Base-by-base conservation (phyloP, 169 alveolate genomes). In the Cryptosporidium xiaoi region DNA sequence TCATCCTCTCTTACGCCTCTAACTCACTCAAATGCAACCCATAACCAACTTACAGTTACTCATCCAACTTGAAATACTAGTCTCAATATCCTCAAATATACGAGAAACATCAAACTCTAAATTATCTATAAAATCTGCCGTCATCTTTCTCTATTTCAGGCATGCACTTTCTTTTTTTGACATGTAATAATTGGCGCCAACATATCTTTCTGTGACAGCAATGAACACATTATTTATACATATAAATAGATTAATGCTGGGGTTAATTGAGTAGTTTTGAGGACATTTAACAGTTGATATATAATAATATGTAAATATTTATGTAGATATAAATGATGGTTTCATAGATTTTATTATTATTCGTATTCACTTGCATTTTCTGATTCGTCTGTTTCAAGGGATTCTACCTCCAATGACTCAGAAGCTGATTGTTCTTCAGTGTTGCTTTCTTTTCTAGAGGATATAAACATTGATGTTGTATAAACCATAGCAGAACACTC, bases 51-150 rank as follows among this genome's bases (percentile, higher is more conserved):
- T 29, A 69, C 83, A 36, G 29, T 31, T 40, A 40, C 48, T 69
- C 1, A 33, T 34, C 83, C 83, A 69, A n/a, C 13, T 31, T 66
- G 51, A 56, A 53, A 69, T 69, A 29, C 36, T 56, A 29, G 18
- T 34, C n/a, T 69, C 83, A 15, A 69, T 64, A 27, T 36, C 60
- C 40, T 53, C 51, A n/a, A 53, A 44, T 27, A 69, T 69, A 12
- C 15, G 31, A 3, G 83, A 69, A 24, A 69, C 40, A 12, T 69
- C 83, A 56, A 69, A 69, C 58, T 69, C 83, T 10, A 69, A n/a
- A 2, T 27, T 34, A 20, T 69, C 83, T 16, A 36, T 31, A 16
- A 51, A 51, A 15, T 51, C n/a, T 40, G 48, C 48, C 48, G 10
- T 40, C 83, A 69, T 69, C 40, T 69, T 48, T 51, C 40, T 62